These are phyloP conservation scores for Starmerella potacharoeniae DNA, from an alignment of 805 yeast genomes.

Conservation along the genomic window DNA sequence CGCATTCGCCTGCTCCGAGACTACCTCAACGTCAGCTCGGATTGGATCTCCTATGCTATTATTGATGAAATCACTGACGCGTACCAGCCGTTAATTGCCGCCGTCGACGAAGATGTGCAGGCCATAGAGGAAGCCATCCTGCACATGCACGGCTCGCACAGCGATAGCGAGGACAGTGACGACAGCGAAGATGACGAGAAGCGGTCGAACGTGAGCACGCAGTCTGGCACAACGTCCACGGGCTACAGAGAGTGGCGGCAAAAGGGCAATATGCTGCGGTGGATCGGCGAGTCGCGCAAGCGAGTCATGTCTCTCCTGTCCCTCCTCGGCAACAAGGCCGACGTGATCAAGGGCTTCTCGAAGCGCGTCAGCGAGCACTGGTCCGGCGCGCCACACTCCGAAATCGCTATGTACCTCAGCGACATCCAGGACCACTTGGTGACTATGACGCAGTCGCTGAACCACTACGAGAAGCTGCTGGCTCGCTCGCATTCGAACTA, in stretches of 20 bases:
- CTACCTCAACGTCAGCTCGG: slow-evolving; percentile 79
- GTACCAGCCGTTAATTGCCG: slow-evolving; percentile 90
- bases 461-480: slow-evolving; percentile 85
- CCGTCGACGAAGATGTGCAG: slow-evolving; percentile 89
- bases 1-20: slow-evolving; percentile 81
- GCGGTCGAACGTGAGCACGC: slow-evolving; percentile 22
- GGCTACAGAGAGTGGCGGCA: slow-evolving; percentile 65
- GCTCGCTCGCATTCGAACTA: slow-evolving; percentile 95
- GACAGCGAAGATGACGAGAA: slow-evolving; percentile 27
- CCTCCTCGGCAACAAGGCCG: slow-evolving; percentile 83
- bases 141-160: slow-evolving; percentile 65
- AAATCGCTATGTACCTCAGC: slow-evolving; percentile 87
- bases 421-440: slow-evolving; percentile 97
- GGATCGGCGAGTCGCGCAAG: slow-evolving; percentile 92
- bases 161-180: slow-evolving; percentile 34
- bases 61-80: slow-evolving; percentile 97
- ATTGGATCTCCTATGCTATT: slow-evolving; percentile 94
- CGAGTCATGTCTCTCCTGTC: slow-evolving; percentile 84
- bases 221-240: slow-evolving; percentile 28
- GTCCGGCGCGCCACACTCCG: slow-evolving; percentile 68
- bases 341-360: slow-evolving; percentile 91
- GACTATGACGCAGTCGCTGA: slow-evolving; percentile 90
- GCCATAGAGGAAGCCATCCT: slow-evolving; percentile 87
- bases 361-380: slow-evolving; percentile 80
- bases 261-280: slow-evolving; percentile 87